Evolutionary conservation across 2,329 filamentous ascomycete genomes (phyloP), one percentile per base, ranked within the genome.

Genomic region (Aspergillus calidoustus): DNA sequence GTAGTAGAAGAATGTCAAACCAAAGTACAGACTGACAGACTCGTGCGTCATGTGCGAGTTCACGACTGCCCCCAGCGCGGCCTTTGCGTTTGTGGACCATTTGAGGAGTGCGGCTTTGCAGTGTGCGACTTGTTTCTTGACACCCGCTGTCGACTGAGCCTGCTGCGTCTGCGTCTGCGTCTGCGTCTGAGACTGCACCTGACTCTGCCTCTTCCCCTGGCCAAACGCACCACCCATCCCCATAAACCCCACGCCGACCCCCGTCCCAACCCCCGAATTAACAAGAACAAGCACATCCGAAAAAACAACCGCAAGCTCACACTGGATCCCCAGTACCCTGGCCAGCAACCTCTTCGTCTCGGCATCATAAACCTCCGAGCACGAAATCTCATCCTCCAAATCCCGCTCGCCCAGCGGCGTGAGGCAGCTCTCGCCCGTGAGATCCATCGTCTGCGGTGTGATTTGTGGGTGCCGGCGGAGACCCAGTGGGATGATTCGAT

Each of bases 291-390:
- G 44, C 4, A 59, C 44, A 28, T 59, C 47, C 4, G 49, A 47
- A 11, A 59, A 13, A 22, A 31, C 38, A 13, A 54, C 31, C 17
- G 34, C 51, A 13, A 59, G 19, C 38, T 54, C 57, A 22, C 57
- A 59, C 31, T 59, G 57, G 17, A 54, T 17, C 11, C 44, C 48
- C 3, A 59, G 23, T 0, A 59, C 57, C 11, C 41, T 22, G 1
- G 28, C 57, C 2, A 59, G 49, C 5, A 54, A 30, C 2, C 49
- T 25, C 30, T 59, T 59, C n/a, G 57, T 48, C 7, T 59, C 38
- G 2, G 57, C 6, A 4, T 59, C 57, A 38, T 59, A 59, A n/a
- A 59, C 57, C 38, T 59, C 57, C 17, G 57, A 59, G 9, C 44
- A 34, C n/a, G 28, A 23, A 9, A 59, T 54, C 22, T 59, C 57